phyloP scores from a whole-genome alignment of 1,284 basidiomycete species.

The Caloboletus firmus region DNA sequence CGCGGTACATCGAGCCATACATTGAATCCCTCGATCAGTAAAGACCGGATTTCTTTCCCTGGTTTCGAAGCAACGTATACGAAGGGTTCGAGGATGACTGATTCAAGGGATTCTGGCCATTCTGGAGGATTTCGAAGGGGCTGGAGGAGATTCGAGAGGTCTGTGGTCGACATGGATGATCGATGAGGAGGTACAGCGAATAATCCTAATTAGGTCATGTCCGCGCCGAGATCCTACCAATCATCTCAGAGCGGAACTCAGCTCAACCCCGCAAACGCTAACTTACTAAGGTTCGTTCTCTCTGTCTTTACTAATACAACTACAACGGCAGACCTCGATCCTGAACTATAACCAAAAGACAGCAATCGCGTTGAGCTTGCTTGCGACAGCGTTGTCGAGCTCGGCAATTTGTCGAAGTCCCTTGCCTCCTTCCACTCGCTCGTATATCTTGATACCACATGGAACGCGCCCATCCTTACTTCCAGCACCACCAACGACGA shows the following conservation, averaged over 20 bases:
- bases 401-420: constrained; percentile 43
- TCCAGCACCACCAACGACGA: constrained; percentile 48
- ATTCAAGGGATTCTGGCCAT: constrained; percentile 29
- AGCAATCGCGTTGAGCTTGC: constrained; percentile 38
- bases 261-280: no score
- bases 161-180: constrained; percentile 25
- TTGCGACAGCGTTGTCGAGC: constrained; percentile 35
- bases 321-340: not conserved
- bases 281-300: no score
- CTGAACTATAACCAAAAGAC: constrained; percentile 47
- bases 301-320: no score
- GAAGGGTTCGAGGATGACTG: constrained; percentile 85
- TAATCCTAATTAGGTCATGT: not conserved
- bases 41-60: constrained; percentile 90
- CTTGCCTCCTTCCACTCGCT: constrained; percentile 49
- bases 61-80: constrained; percentile 83
- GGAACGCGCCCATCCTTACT: constrained; percentile 25
- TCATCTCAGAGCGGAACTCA: not conserved
- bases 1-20: constrained; percentile 83
- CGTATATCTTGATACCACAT: constrained; percentile 53
- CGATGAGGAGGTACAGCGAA: not conserved
- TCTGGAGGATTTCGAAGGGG: constrained; percentile 22
- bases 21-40: constrained; percentile 95
- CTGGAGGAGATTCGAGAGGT: constrained; percentile 23
- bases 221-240: not conserved